Percentiles rank a stretch among this genome's conserved stretches.
Evolutionary conservation across 306 rosid species (phyloP).

Genomic region (Castanea sativa): DNA sequence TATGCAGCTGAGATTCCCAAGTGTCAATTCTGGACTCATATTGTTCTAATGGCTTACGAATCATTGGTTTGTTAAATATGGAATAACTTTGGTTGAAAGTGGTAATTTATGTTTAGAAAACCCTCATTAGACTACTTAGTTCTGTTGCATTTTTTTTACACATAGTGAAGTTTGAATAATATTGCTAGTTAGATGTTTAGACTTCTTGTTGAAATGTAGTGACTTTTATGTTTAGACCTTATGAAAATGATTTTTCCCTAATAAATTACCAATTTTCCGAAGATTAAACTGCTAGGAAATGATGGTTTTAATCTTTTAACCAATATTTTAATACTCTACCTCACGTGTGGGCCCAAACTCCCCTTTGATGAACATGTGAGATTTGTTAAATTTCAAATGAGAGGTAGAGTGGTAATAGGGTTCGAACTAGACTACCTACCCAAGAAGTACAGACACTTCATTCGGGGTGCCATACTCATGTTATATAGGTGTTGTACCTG

Average conservation of each 20-base stretch:
- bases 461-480: too few relatives aligned
- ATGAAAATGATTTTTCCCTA: slow-evolving; percentile 7
- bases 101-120: background rate
- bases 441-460: too few relatives aligned
- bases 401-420: too few relatives aligned
- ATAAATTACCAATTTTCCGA: too few relatives aligned
- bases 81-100: background rate
- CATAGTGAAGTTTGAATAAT: background rate
- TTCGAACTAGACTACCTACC: too few relatives aligned
- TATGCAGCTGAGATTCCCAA: background rate
- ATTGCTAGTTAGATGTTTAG: background rate
- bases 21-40: background rate
- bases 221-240: background rate
- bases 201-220: slow-evolving; percentile 1
- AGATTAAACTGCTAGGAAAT: too few relatives aligned
- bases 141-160: background rate
- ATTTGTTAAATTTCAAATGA: too few relatives aligned
- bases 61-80: background rate
- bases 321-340: too few relatives aligned
- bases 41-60: background rate
- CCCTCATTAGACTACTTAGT: background rate
- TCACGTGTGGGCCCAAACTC: too few relatives aligned
- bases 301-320: too few relatives aligned
- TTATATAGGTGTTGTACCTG: too few relatives aligned
- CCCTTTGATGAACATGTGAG: too few relatives aligned